These are phyloP conservation scores for Boeremia lycopersici DNA, from an alignment of 2,329 filamentous ascomycete genomes.

Conservation along the genomic window DNA sequence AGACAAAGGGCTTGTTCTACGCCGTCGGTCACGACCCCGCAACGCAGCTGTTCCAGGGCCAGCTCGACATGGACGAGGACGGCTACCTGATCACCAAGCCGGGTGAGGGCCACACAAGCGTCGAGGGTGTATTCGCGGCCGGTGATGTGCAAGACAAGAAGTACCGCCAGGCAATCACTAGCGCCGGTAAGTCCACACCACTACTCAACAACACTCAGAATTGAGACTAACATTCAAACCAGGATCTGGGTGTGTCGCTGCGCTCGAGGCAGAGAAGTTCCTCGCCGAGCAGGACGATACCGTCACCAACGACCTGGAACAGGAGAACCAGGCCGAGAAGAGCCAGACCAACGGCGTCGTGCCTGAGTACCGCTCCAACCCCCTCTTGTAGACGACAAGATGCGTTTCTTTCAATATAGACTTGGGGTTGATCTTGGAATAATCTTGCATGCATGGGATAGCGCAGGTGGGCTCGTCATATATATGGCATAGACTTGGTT, in stretches of 20 bases:
- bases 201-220: neutral
- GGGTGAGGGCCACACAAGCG: conserved; percentile 84
- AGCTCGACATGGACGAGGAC: conserved; percentile 85
- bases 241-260: conserved; percentile 94
- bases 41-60: conserved; percentile 85
- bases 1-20: conserved; percentile 94
- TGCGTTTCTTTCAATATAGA: conserved; percentile 10
- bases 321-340: conserved; percentile 58
- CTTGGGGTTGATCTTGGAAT: conserved; percentile 13
- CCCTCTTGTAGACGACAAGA: conserved; percentile 58
- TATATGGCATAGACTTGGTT: conserved; percentile 32
- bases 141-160: conserved; percentile 99
- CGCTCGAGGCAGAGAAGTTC: conserved; percentile 94
- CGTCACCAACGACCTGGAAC: conserved; percentile 53
- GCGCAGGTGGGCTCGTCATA: conserved; percentile 19
- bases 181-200: conserved; percentile 72
- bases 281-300: conserved; percentile 75
- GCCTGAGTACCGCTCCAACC: conserved; percentile 68
- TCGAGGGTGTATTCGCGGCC: conserved; percentile 92
- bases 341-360: conserved; percentile 59
- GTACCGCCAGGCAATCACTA: conserved; percentile 97
- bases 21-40: conserved; percentile 97
- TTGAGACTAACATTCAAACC: conserved; percentile 19
- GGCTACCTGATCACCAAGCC: conserved; percentile 90
- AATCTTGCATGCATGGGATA: conserved; percentile 16